Percentiles rank a stretch among this genome's conserved stretches.
Evolutionary conservation across 1,139 yeast species (phyloP).

Genomic region (Magnusiomyces magnusii): DNA sequence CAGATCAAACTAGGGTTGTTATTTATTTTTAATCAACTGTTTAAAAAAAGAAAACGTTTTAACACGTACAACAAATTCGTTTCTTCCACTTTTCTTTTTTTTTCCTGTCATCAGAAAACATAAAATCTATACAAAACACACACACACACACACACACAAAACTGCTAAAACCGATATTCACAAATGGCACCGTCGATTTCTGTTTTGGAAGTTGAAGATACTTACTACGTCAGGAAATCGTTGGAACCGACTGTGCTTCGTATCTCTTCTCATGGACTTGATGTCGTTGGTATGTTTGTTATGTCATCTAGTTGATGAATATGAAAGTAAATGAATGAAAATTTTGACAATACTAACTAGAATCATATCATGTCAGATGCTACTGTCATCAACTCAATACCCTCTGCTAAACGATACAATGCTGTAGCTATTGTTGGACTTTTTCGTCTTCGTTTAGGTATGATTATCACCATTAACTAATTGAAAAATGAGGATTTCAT

Average conservation of each 20-base stretch:
- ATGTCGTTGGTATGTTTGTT: conserved; percentile 12
- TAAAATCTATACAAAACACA: no score
- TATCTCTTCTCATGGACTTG: conserved; percentile 9
- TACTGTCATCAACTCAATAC: conserved; percentile 3
- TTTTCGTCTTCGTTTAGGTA: conserved; percentile 45
- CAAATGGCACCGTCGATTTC: conserved; percentile 7
- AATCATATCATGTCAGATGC: neutral
- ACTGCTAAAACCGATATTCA: neutral
- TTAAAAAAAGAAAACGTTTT: neutral
- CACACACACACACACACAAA: neutral
- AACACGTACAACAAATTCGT: neutral
- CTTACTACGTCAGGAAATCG: conserved; percentile 10
- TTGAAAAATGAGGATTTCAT: no score
- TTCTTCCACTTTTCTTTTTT: neutral
- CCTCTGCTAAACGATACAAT: conserved; percentile 27
- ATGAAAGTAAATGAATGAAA: neutral
- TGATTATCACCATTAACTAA: no score
- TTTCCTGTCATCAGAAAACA: no score
- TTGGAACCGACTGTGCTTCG: conserved; percentile 9
- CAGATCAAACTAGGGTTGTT: no score
- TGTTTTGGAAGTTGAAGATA: conserved; percentile 10
- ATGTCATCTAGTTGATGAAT: neutral
- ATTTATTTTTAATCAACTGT: no score
- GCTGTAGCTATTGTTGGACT: conserved; percentile 74
- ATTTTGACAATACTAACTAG: neutral